Conservation (phyloP, 768 basidiomycete genomes). For the Agaricus subrufescens region DNA sequence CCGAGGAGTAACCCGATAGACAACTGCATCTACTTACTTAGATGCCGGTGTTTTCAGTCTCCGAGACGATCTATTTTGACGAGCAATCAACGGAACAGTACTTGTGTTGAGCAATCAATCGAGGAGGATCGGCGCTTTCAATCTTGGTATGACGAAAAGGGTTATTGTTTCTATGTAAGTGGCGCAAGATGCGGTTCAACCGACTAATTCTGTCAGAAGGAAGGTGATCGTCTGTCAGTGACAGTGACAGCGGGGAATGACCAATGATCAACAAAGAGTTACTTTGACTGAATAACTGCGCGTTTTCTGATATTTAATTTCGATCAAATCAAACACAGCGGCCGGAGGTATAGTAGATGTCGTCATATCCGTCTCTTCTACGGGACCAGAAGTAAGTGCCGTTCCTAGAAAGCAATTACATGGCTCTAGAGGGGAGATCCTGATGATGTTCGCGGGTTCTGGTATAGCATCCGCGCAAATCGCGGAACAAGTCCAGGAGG, state of each 20-base stretch:
- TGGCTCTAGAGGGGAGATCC: neutral
- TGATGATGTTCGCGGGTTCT: neutral
- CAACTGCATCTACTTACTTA: neutral
- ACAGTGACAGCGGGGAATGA: neutral
- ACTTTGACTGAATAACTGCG: neutral
- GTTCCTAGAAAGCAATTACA: neutral
- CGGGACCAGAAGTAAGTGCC: neutral
- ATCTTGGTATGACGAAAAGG: neutral
- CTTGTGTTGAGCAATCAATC: neutral
- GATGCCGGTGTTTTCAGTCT: neutral
- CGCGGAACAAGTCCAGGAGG: neutral
- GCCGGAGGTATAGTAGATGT: slow-evolving; percentile 3
- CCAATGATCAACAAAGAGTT: neutral
- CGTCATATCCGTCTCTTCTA: slow-evolving; percentile 1
- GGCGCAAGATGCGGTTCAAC: neutral
- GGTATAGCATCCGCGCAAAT: neutral
- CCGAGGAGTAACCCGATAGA: neutral
- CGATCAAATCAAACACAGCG: neutral
- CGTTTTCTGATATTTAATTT: neutral
- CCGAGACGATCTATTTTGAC: neutral
- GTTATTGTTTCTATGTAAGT: neutral
- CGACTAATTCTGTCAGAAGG: no score
- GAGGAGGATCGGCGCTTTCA: neutral
- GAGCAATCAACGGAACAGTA: slow-evolving; percentile 2
- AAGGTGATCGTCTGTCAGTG: no score